Percentiles rank a stretch among this genome's conserved stretches.
Conservation (phyloP, 2,329 filamentous ascomycete species). For the Diaporthe citrichinensis region DNA sequence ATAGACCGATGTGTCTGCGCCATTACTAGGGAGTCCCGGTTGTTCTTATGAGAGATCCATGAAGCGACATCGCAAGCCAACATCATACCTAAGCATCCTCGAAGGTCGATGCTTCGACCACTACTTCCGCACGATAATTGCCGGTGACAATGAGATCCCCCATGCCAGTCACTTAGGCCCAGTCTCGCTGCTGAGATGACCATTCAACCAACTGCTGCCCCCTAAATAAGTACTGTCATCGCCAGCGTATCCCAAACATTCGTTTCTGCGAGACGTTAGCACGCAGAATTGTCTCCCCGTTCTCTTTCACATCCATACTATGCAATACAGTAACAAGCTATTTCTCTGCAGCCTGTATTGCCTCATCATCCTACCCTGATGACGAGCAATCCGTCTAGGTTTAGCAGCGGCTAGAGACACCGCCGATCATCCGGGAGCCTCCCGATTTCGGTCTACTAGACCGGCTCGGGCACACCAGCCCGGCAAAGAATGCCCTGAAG, state of each 20-base stretch:
- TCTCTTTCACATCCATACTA: background rate
- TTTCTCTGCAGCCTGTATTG: background rate
- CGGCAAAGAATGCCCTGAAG: conserved; percentile 15
- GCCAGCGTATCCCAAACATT: background rate
- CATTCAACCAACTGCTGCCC: background rate
- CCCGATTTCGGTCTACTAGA: conserved; percentile 25
- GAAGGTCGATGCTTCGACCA: no score
- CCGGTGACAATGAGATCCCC: background rate
- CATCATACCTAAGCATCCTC: background rate
- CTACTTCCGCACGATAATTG: no score
- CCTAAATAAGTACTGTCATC: no score
- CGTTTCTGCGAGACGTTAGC: background rate
- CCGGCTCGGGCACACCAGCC: conserved; percentile 10
- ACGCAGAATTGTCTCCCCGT: background rate
- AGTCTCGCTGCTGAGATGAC: background rate
- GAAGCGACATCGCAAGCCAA: background rate
- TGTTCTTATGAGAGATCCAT: background rate
- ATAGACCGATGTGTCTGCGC: background rate
- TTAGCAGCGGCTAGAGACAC: background rate
- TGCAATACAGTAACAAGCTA: no score
- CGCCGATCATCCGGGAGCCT: conserved; percentile 11
- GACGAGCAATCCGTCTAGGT: background rate
- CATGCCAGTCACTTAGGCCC: background rate
- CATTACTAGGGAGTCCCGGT: no score
- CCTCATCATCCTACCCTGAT: background rate